Base-by-base conservation (phyloP, 768 basidiomycete genomes). In the Xerocomus brunneocitrinus region DNA sequence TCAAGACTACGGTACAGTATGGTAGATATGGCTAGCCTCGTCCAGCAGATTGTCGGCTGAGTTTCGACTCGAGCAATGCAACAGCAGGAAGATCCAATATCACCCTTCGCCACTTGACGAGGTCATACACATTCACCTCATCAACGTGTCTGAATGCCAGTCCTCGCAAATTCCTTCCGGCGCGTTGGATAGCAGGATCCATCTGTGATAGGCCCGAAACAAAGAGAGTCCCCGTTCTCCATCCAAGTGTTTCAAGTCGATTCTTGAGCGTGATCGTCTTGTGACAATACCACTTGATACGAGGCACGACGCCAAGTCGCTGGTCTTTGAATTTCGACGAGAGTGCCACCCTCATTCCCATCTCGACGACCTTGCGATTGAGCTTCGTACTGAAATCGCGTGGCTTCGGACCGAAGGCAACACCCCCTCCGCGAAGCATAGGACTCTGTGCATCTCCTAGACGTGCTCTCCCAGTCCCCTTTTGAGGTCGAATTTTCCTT, bases 301-400 rank as follows among this genome's bases (percentile, higher is more conserved):
- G 79, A 52, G 81, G 77, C 62, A 95, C 87, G 49, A 98, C 78
- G 45, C 89, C 85, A 13, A 99, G 73, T 40, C 79, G 71, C 39
- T 81, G 79, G 56, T 91, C 87, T 61, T 80, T 79, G 65, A 95
- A 74, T 69, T 93, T 92, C 40, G 83, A 79, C 59, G 91, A 92
- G 42, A 98, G 71, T 3, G 91, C 94, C 47, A 94, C 87, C 22
- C 90, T 81, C 83, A 98, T 85, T 9, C 95, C 95, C 84, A 98
- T 89, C 62, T 90, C 77, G 39, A 92, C 79, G 59, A 97, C 89
- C 72, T 98, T 98, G 58, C 91, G 81, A n/a, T 91, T 89, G 35
- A 99, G 79, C 58, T 90, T 87, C 19, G 92, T 93, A 62, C 88
- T 84, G 70, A 95, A 98, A 67, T 97, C 90, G 46, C 93, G 82